Evolutionary conservation across 2,329 filamentous ascomycete genomes (phyloP), one percentile per base, ranked within the genome.

Genomic region (Iodosphaeria phyllophila): DNA sequence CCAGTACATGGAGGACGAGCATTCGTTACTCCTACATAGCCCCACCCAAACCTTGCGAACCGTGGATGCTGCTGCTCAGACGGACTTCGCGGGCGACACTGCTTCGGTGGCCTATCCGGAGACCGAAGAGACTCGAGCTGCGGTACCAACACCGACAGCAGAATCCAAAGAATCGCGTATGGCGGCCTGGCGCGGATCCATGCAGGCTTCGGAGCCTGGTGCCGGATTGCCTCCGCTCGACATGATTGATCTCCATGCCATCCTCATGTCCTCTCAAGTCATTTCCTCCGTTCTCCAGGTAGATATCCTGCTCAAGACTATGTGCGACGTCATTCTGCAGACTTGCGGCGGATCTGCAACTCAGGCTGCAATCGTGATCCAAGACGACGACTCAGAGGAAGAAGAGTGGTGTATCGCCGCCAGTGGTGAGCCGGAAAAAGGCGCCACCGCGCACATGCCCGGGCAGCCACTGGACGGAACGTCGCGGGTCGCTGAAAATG

Each of bases 161-260:
- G 62, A 68, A 25, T 50, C 56, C 5, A 63, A 58, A 35, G 65
- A 64, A 22, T 65, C 67, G 26, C 56, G 64, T 18, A 65, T 71
- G 41, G 64, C 63, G 20, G 64, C 61, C n/a, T 74, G 68, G 68
- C 57, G 66, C 35, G 64, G 64, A 10, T 61, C 64, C 8, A 68
- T 67, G 50, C 58, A 63, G 29, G n/a, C n/a, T n/a, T 47, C 60
- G 5, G 66, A 69, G 33, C 55, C 63, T 12, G 64, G 63, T 3
- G 65, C 56, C 18, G 71, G 73, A 8, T 56, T 83, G 30, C 74
- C 75, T 20, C 71, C 75, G 15, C 60, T 86, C 26, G 78, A 86
- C 49, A 83, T 86, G 72, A 72, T 86, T 40, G 78, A 84, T 44
- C 48, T 84, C 32, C 73, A 78, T 20, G 74, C 74, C 13, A 84